Base-by-base conservation (phyloP, 2,329 filamentous ascomycete species). In the Botrytis sinoallii region DNA sequence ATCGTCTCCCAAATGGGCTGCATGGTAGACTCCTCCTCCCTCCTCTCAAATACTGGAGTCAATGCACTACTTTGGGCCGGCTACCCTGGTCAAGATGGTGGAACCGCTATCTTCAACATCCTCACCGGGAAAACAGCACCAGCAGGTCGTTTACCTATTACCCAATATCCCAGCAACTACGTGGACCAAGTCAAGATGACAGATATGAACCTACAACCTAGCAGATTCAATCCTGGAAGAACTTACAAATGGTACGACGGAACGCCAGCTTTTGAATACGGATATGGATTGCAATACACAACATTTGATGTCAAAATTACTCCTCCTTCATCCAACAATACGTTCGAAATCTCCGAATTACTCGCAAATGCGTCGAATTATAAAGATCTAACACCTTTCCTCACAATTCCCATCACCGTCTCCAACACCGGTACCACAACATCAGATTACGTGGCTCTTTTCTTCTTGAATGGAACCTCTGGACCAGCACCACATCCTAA, bases 51-150 rank as follows among this genome's bases (percentile, higher is more conserved):
- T 71, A 75, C 81, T 1, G 85, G 85, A 72, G 83, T 90, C 73
- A 84, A 83, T 42, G 84, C 86, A 0, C 78, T 90, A 0, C 76
- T 90, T 0, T 90, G 88, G 88, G 86, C 83, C 0, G 87, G 88
- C 0, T 90, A 88, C 73, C 88, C 89, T 0, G 88, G 89, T 1
- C 88, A 90, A 79, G 85, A 86, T 57, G 89, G 89, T 20, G 89
- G 89, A 3, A 80, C 81, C 14, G 89, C 88, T 0, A 78, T 90
- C 18, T 81, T 89, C 67, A 84, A 89, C 73, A 82, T 90, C 71
- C 77, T 90, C 46, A 85, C 83, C 14, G 88, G 88, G 3, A 82
- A 81, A 4, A 42, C 70, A 18, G 74, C 70, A 29, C 72, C 71
- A 32, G 74, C 70, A 70, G 88, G 86, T 1, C 82, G 88, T 44